phyloP scores from a whole-genome alignment of 257 asterid species.

The Cordia subcordata region DNA sequence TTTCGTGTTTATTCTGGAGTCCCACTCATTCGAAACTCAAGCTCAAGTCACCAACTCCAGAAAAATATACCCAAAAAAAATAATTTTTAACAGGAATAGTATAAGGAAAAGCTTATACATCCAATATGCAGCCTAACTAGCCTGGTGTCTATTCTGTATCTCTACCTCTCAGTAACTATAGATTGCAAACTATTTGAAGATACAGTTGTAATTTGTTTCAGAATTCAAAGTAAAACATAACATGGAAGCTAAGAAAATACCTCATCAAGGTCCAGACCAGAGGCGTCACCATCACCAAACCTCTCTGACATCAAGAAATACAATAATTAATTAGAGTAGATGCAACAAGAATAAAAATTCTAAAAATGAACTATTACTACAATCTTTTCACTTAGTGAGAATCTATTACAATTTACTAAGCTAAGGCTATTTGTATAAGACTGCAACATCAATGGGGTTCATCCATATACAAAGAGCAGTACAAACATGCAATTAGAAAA shows the following conservation, averaged over 20 bases:
- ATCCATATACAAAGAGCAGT: too few relatives aligned
- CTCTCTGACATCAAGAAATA: conserved; percentile 60
- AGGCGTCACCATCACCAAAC: conserved; percentile 94
- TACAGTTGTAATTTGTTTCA: not conserved
- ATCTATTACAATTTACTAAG: not conserved
- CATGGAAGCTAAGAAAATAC: conserved; percentile 29
- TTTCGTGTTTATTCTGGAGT: too few relatives aligned
- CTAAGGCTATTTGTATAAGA: not conserved
- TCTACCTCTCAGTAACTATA: too few relatives aligned
- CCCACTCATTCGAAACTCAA: too few relatives aligned
- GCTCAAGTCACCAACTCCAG: too few relatives aligned
- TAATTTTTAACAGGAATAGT: too few relatives aligned
- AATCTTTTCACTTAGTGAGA: not conserved
- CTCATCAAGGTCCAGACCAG: conserved; percentile 96
- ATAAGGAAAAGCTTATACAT: too few relatives aligned
- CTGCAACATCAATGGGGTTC: too few relatives aligned
- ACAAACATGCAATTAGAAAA: not conserved
- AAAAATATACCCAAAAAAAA: too few relatives aligned
- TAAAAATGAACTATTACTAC: conserved; percentile 1
- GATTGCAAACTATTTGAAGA: too few relatives aligned
- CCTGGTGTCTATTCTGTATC: too few relatives aligned
- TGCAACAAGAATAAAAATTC: not conserved
- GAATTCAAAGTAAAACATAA: conserved; percentile 8
- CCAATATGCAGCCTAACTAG: too few relatives aligned
- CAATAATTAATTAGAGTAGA: conserved; percentile 12